Base-by-base conservation (phyloP, 345 rosid genomes). In the Brassica cretica region DNA sequence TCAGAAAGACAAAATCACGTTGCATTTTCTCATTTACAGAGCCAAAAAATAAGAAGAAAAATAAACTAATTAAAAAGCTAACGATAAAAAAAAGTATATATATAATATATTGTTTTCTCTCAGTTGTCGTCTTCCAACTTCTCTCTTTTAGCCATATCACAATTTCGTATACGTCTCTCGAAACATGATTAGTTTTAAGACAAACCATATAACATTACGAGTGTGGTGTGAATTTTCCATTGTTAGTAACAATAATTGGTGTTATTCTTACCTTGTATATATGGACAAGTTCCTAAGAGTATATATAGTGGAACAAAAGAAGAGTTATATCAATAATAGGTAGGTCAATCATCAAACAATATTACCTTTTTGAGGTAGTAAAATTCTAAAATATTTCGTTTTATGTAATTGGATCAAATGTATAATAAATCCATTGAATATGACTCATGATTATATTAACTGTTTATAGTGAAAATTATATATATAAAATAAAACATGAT, bases 11-110 rank as follows among this genome's bases (percentile, higher is more conserved):
- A 63, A 68, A 76, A 9, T 63, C 71, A 77, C 81, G 76, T 65
- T 64, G 58, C 80, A 63, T 27, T 77, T 71, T 77, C 39, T 62
- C 30, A 76, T 70, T 76, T 76, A 76, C 56, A 19, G 18, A 62
- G 27, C 80, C 64, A 46, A 60, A 59, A 46, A 27, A 3, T 14
- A 41, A 41, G 49, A 35, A 32, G 25, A 3, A 21, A 21, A 33
- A 65, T 16, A 27, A 27, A 33, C 37, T 12, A 8, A 46, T 46
- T 46, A 29, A 66, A 66, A 66, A 59, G 63, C 33, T 46, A 60
- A 46, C 61, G 8, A 30, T 29, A 25, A 33, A 30, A 16, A 49
- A 14, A n/a, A n/a, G n/a, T n/a, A n/a, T n/a, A n/a, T n/a, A n/a
- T n/a, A n/a, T n/a, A n/a, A 29, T 60, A 39, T 67, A 14, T 53